Percentiles rank a stretch among this genome's conserved stretches.
phyloP scores from a whole-genome alignment of 2,329 filamentous ascomycete species.

The Cucurbitaria berberidis region DNA sequence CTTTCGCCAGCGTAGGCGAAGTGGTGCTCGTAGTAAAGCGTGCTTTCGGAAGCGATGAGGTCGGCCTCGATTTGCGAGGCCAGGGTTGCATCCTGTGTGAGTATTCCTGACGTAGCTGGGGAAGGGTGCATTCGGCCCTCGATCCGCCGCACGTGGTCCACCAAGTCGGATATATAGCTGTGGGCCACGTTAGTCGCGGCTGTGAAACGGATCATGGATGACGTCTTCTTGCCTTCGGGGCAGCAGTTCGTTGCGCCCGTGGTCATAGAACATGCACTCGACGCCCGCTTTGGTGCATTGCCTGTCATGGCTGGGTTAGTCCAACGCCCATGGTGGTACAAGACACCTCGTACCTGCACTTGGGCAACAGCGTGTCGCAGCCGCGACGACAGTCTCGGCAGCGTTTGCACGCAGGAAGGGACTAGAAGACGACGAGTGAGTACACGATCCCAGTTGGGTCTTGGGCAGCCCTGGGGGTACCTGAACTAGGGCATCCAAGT shows the following conservation, averaged over 20 bases:
- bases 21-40: constrained; percentile 38
- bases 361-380: constrained; percentile 46
- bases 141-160: constrained; percentile 44
- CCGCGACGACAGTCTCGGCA: constrained; percentile 46
- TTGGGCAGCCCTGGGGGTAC: constrained; percentile 9
- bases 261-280: constrained; percentile 45
- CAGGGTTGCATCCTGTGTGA: constrained; percentile 14
- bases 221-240: constrained; percentile 33
- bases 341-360: constrained; percentile 34
- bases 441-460: constrained; percentile 1
- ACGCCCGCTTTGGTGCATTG: constrained; percentile 46
- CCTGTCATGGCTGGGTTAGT: constrained; percentile 23
- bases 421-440: constrained; percentile 26
- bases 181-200: constrained; percentile 15
- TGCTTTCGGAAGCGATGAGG: constrained; percentile 15
- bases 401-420: constrained; percentile 44
- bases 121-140: constrained; percentile 25
- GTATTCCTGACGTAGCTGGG: constrained; percentile 23
- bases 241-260: constrained; percentile 39
- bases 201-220: background rate
- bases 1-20: constrained; percentile 41
- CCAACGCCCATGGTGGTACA: background rate
- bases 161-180: constrained; percentile 46
- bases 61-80: constrained; percentile 19
- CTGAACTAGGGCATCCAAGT: constrained; percentile 34